A percentile compares a stretch with the other conserved stretches of the same genome.
phyloP scores from a whole-genome alignment of 345 rosid genomes.

The Camelina sativa region DNA sequence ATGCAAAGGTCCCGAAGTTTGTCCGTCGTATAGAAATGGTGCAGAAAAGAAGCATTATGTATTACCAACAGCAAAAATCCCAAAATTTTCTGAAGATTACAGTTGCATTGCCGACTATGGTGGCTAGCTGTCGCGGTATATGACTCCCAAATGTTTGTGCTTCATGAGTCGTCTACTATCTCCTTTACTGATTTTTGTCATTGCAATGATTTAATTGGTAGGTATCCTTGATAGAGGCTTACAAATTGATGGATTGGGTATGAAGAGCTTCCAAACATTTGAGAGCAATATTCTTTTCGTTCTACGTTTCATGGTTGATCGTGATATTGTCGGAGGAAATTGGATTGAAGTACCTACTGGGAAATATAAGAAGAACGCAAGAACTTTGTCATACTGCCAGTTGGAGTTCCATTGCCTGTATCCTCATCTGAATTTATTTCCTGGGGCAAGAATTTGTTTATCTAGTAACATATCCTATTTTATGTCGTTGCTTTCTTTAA shows the following conservation, averaged over 20 bases:
- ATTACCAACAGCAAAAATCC: slow-evolving; percentile 82
- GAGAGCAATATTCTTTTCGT: slow-evolving; percentile 96
- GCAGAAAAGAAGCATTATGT: slow-evolving; percentile 86
- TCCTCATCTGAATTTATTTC: slow-evolving; percentile 49
- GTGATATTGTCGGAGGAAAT: slow-evolving; percentile 90
- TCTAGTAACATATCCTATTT: slow-evolving; percentile 4
- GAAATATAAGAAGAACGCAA: slow-evolving; percentile 70
- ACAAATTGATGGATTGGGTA: slow-evolving; percentile 91
- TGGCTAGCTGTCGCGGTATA: slow-evolving; percentile 88
- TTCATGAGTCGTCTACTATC: slow-evolving; percentile 14
- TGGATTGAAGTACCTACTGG: slow-evolving; percentile 96
- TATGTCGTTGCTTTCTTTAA: slow-evolving; percentile 48
- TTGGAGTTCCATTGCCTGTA: slow-evolving; percentile 96
- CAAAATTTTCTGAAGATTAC: slow-evolving; percentile 88
- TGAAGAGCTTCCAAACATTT: slow-evolving; percentile 86
- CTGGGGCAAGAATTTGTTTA: slow-evolving; percentile 22
- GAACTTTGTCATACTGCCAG: slow-evolving; percentile 76
- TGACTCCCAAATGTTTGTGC: slow-evolving; percentile 27
- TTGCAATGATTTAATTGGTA: slow-evolving; percentile 41
- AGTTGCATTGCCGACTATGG: slow-evolving; percentile 94
- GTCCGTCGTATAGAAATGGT: slow-evolving; percentile 72
- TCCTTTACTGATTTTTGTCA: not conserved
- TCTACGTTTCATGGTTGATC: slow-evolving; percentile 95
- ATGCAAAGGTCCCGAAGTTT: slow-evolving; percentile 61
- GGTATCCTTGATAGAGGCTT: slow-evolving; percentile 97